phyloP scores from a whole-genome alignment of 345 rosid genomes.

The Mangifera indica region DNA sequence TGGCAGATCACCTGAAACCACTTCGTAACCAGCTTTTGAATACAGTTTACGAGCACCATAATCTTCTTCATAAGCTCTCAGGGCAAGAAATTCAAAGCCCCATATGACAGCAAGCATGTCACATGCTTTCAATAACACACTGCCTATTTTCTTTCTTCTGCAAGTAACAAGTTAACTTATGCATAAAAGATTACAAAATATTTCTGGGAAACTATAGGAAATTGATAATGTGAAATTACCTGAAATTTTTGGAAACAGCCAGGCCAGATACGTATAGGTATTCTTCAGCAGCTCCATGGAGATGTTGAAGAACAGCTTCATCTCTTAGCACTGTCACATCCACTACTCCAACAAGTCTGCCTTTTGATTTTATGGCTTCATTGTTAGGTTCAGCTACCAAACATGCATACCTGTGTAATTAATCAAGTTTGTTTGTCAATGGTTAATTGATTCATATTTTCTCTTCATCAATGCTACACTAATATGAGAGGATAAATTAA shows the following conservation, averaged over 20 bases:
- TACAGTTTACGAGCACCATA: slow-evolving; percentile 62
- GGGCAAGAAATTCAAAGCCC: slow-evolving; percentile 66
- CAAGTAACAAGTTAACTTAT: background rate
- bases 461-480: too few species aligned
- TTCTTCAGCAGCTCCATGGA: slow-evolving; percentile 57
- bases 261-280: slow-evolving; percentile 86
- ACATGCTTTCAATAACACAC: slow-evolving; percentile 65
- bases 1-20: slow-evolving; percentile 53
- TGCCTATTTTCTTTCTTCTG: slow-evolving; percentile 77
- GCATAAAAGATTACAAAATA: too few species aligned
- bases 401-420: slow-evolving; percentile 64
- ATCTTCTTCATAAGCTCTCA: slow-evolving; percentile 83
- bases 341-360: slow-evolving; percentile 66
- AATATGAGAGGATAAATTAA: background rate
- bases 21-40: slow-evolving; percentile 67
- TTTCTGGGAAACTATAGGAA: too few species aligned
- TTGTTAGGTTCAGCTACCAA: slow-evolving; percentile 63
- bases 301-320: slow-evolving; percentile 47
- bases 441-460: too few species aligned
- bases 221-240: slow-evolving; percentile 30
- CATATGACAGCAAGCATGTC: slow-evolving; percentile 54
- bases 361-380: slow-evolving; percentile 21
- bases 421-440: too few species aligned
- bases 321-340: slow-evolving; percentile 71
- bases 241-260: slow-evolving; percentile 60